Conservation (phyloP, 202 grass and related monocot species). For the Thinopyrum obtusiflorum region DNA sequence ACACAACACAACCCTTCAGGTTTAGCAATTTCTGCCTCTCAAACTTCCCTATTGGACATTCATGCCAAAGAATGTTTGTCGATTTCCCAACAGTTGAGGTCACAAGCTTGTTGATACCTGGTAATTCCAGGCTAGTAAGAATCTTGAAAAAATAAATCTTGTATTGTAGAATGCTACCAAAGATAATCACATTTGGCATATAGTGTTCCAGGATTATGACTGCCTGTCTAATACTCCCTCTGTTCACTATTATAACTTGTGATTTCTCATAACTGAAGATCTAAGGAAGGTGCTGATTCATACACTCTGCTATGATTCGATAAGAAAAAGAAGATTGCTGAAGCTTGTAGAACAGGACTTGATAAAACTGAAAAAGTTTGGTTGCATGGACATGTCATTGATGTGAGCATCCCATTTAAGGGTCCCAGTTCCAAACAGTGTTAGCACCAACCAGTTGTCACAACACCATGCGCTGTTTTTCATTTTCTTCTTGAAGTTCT, state of each 20-base stretch:
- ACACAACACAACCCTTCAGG: slow-evolving; percentile 78
- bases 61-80: slow-evolving; percentile 87
- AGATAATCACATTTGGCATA: background rate
- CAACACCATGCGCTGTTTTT: too few species aligned
- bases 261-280: background rate
- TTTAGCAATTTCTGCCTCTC: slow-evolving; percentile 67
- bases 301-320: background rate
- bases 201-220: background rate
- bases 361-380: too few species aligned
- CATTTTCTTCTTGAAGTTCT: too few species aligned
- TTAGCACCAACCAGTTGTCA: too few species aligned
- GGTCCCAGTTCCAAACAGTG: too few species aligned
- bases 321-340: background rate
- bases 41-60: slow-evolving; percentile 55
- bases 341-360: too few species aligned
- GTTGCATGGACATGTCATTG: too few species aligned
- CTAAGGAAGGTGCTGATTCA: background rate
- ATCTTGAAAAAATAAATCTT: background rate
- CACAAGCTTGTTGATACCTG: slow-evolving; percentile 43
- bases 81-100: slow-evolving; percentile 68
- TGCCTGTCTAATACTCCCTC: too few species aligned
- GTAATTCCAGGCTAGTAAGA: slow-evolving; percentile 10
- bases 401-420: too few species aligned
- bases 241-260: too few species aligned
- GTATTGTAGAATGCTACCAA: background rate